These are phyloP conservation scores for Hortiboletus rubellus DNA, from an alignment of 1,284 basidiomycete genomes.

Conservation along the genomic window DNA sequence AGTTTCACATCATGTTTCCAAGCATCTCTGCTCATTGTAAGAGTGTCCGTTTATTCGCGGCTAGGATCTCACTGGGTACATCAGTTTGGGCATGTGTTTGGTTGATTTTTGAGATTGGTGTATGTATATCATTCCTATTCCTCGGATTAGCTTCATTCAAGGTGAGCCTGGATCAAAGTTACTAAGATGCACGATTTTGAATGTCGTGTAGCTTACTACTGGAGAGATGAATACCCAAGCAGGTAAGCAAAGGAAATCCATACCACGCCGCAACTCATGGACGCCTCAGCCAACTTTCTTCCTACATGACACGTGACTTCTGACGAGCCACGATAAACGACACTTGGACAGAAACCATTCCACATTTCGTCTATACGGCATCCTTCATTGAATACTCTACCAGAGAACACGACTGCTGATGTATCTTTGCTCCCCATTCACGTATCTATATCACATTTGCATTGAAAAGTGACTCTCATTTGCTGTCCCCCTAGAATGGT, in stretches of 20 bases:
- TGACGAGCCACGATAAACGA: constrained; percentile 4
- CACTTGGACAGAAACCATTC: constrained; percentile 2
- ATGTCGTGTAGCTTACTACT: constrained; percentile 43
- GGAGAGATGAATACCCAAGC: constrained; percentile 59
- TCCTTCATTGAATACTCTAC: constrained; percentile 15
- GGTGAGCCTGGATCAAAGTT: constrained; percentile 36
- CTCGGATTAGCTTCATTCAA: constrained; percentile 76
- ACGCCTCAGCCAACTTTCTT: constrained; percentile 41
- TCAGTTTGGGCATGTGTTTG: constrained; percentile 75
- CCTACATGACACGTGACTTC: constrained; percentile 25
- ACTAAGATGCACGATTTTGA: constrained; percentile 9
- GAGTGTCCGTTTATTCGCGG: neutral
- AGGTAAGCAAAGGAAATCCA: constrained; percentile 38
- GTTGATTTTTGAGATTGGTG: constrained; percentile 68
- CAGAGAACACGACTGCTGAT: constrained; percentile 23
- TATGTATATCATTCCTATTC: constrained; percentile 68
- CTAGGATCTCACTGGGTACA: constrained; percentile 7
- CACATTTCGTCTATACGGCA: constrained; percentile 6
- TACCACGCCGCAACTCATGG: constrained; percentile 14
- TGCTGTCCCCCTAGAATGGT: constrained; percentile 17
- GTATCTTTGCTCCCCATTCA: constrained; percentile 29
- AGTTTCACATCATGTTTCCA: constrained; percentile 71
- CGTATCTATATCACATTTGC: constrained; percentile 35
- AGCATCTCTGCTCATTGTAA: constrained; percentile 63
- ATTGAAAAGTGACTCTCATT: constrained; percentile 26